A percentile compares a stretch with the other conserved stretches of the same genome.
Conservation (phyloP, 1,284 basidiomycete species). For the Amylostereum areolatum region DNA sequence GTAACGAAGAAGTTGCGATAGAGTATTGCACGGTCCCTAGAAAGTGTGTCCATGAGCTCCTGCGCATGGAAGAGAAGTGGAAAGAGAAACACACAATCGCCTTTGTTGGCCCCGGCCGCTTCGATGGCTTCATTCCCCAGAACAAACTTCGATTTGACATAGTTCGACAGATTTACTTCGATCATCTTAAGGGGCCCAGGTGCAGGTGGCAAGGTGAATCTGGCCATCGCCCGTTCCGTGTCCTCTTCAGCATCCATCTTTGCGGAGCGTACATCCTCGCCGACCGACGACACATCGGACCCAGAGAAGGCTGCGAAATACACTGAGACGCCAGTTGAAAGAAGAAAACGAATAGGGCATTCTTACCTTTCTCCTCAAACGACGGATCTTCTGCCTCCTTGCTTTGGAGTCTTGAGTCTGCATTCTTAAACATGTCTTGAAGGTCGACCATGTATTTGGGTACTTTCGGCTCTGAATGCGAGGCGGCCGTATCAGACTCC, state of each 20-base stretch:
- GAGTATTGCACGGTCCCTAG: constrained; percentile 56
- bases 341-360: not conserved
- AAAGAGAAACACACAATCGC: constrained; percentile 8
- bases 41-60: not conserved
- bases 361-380: not conserved
- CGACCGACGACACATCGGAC: no score
- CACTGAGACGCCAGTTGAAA: not conserved
- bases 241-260: not conserved
- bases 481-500: constrained; percentile 11
- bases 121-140: not conserved
- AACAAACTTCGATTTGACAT: not conserved
- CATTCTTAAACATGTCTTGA: no score
- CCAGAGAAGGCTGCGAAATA: not conserved
- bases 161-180: not conserved
- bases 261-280: no score
- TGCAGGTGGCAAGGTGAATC: no score
- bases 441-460: not conserved
- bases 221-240: not conserved
- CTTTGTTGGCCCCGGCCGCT: not conserved
- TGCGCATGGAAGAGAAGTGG: not conserved
- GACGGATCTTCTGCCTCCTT: not conserved
- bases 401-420: not conserved
- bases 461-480: no score
- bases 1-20: constrained; percentile 30
- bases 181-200: not conserved